Evolutionary conservation across 2,329 filamentous ascomycete genomes (phyloP).

Genomic region (Zasmidium cellare): DNA sequence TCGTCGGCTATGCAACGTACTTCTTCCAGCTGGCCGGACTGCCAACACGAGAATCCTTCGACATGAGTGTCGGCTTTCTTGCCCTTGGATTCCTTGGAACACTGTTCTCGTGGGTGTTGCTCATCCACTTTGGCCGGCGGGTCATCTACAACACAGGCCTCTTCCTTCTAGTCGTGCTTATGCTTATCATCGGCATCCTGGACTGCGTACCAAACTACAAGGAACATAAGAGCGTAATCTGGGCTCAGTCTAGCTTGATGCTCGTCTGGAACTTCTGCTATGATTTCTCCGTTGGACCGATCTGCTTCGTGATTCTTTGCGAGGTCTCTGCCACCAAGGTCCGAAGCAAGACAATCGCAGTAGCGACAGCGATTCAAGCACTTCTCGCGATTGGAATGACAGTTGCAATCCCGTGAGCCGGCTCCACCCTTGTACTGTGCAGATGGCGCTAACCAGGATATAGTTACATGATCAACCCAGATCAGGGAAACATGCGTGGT

Average conservation of each 20-base stretch:
- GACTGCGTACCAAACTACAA: slow-evolving; percentile 38
- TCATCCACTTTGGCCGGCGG: slow-evolving; percentile 41
- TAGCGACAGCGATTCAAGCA: slow-evolving; percentile 43
- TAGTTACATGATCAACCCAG: slow-evolving; percentile 43
- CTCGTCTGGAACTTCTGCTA: slow-evolving; percentile 39
- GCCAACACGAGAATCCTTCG: slow-evolving; percentile 40
- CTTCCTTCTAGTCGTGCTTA: slow-evolving; percentile 35
- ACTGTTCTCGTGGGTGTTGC: slow-evolving; percentile 42
- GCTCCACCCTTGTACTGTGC: background rate
- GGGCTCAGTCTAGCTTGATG: slow-evolving; percentile 44
- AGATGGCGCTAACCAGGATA: background rate
- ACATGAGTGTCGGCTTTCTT: slow-evolving; percentile 43
- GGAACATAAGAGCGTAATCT: slow-evolving; percentile 33
- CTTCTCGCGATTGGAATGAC: slow-evolving; percentile 42
- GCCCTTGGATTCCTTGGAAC: slow-evolving; percentile 46
- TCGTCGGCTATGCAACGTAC: slow-evolving; percentile 49
- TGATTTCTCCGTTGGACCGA: slow-evolving; percentile 39
- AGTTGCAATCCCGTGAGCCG: slow-evolving; percentile 29
- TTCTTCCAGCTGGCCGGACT: slow-evolving; percentile 50
- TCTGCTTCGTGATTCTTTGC: slow-evolving; percentile 41
- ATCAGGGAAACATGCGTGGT: slow-evolving; percentile 40
- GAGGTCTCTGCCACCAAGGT: slow-evolving; percentile 41
- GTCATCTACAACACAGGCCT: slow-evolving; percentile 42
- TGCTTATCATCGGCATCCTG: slow-evolving; percentile 41
- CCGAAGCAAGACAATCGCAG: slow-evolving; percentile 39